Percentiles rank a stretch among this genome's conserved stretches.
These are phyloP conservation scores for Papiliotrema flavescens DNA, from an alignment of 1,284 basidiomycete genomes.

Conservation along the genomic window DNA sequence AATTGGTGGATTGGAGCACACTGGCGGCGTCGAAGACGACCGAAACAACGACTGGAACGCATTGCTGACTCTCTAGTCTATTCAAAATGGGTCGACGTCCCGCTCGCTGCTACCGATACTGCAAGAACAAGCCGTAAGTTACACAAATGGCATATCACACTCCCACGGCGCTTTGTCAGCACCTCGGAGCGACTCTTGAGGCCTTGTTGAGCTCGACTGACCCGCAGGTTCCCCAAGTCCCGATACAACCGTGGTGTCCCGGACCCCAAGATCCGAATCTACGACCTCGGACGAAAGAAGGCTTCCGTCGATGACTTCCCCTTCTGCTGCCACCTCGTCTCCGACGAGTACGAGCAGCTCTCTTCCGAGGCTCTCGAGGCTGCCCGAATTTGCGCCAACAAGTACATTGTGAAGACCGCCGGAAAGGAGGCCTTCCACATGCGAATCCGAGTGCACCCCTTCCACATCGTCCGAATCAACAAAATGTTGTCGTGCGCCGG, in stretches of 20 bases:
- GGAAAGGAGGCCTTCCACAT: slow-evolving; percentile 99
- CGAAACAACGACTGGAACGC: not conserved
- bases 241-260: slow-evolving; percentile 98
- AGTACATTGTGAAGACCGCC: slow-evolving; percentile 96
- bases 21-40: not conserved
- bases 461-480: slow-evolving; percentile 99
- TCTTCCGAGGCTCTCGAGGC: slow-evolving; percentile 96
- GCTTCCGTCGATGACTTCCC: slow-evolving; percentile 97
- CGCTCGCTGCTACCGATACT: slow-evolving; percentile 94
- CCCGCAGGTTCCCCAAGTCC: slow-evolving; percentile 62
- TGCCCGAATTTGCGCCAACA: slow-evolving; percentile 98
- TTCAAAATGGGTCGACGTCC: slow-evolving; percentile 87
- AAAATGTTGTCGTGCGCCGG: slow-evolving; percentile 99
- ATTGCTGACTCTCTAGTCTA: slow-evolving; percentile 12
- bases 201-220: not conserved
- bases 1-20: not conserved
- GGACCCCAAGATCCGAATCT: slow-evolving; percentile 91
- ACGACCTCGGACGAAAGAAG: slow-evolving; percentile 91
- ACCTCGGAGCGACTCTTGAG: not conserved
- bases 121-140: slow-evolving; percentile 87
- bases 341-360: slow-evolving; percentile 97
- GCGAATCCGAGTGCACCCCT: slow-evolving; percentile 95
- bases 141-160: not conserved
- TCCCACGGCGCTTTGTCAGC: not conserved
- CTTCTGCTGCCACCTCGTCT: slow-evolving; percentile 92